phyloP scores from a whole-genome alignment of 305 asterid species.

The Fraxinus nigra region DNA sequence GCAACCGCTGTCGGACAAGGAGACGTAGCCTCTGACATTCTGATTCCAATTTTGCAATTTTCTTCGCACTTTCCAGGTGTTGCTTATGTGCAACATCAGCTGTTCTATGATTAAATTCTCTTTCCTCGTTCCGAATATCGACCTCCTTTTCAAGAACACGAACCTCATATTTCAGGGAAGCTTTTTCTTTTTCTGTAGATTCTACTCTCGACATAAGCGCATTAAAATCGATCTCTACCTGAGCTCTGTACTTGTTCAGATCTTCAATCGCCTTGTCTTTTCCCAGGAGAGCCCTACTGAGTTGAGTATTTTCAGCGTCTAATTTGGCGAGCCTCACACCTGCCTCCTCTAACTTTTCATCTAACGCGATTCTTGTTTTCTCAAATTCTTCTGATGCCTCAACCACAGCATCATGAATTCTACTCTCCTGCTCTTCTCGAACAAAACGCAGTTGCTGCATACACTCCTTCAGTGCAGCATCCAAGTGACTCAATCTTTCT shows the following conservation, averaged over 20 bases:
- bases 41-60: constrained; percentile 52
- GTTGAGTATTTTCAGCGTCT: constrained; percentile 58
- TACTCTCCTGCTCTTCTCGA: constrained; percentile 63
- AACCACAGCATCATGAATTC: constrained; percentile 52
- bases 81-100: constrained; percentile 55
- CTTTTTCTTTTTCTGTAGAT: constrained; percentile 63
- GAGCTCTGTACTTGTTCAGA: constrained; percentile 38
- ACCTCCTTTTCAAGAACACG: constrained; percentile 79
- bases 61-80: constrained; percentile 58
- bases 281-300: constrained; percentile 50
- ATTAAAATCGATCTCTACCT: constrained; percentile 46
- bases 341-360: constrained; percentile 52
- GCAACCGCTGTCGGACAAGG: constrained; percentile 64
- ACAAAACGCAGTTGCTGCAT: constrained; percentile 75
- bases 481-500: constrained; percentile 60
- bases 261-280: constrained; percentile 62
- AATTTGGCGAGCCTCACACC: constrained; percentile 40
- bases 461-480: constrained; percentile 85
- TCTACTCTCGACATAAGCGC: constrained; percentile 49
- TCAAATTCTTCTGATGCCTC: constrained; percentile 55
- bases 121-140: constrained; percentile 75
- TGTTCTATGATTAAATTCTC: constrained; percentile 62
- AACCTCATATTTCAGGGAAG: constrained; percentile 64
- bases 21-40: constrained; percentile 70
- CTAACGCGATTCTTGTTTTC: constrained; percentile 30